These are phyloP conservation scores for Aureobasidium zeae DNA, from an alignment of 2,329 filamentous ascomycete genomes.

Conservation along the genomic window DNA sequence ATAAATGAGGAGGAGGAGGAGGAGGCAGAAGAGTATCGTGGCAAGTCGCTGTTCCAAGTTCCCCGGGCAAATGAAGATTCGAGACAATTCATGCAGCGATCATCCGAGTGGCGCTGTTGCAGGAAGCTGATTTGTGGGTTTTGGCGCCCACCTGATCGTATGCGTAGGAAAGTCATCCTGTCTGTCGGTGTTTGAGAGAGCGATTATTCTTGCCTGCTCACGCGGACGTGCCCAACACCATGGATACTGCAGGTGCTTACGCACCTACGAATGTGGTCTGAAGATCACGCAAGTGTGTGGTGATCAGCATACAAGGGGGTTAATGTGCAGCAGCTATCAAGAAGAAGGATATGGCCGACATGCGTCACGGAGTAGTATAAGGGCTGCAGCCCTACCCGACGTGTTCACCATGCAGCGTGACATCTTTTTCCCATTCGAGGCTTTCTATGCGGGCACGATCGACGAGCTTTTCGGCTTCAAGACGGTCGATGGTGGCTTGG, in stretches of 20 bases:
- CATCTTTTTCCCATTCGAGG: constrained; percentile 8
- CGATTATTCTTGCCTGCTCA: constrained; percentile 7
- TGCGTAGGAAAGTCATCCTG: constrained; percentile 1
- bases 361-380: constrained; percentile 1
- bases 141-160: constrained; percentile 13
- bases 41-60: constrained; percentile 11
- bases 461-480: constrained; percentile 49
- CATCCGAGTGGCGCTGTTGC: constrained; percentile 12
- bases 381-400: constrained; percentile 14
- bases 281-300: constrained; percentile 1
- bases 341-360: neutral
- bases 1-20: constrained; percentile 6
- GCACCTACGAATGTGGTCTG: neutral
- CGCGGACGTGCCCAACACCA: constrained; percentile 8
- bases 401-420: neutral
- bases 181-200: constrained; percentile 12
- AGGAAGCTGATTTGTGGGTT: constrained; percentile 1
- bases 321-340: constrained; percentile 2
- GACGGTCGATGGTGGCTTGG: constrained; percentile 51
- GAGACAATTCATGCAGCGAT: constrained; percentile 11
- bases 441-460: constrained; percentile 2
- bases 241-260: neutral
- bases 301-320: neutral
- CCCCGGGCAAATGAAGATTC: constrained; percentile 12
- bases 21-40: constrained; percentile 5